Base-by-base conservation (phyloP, 768 basidiomycete genomes). In the Amanita exitialis region DNA sequence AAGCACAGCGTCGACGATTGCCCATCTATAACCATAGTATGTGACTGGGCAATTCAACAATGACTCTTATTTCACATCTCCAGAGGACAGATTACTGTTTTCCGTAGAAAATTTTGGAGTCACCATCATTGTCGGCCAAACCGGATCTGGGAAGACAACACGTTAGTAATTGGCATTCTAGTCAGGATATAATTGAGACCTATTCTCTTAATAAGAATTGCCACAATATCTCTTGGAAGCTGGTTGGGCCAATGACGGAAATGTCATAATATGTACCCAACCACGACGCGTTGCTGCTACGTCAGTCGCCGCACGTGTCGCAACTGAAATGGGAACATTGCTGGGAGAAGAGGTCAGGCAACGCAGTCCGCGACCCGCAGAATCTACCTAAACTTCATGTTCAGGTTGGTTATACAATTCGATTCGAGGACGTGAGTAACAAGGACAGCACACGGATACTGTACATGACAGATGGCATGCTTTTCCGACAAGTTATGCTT, bases 381-480 rank as follows among this genome's bases (percentile, higher is more conserved):
- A 41, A 9, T 16, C 42, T 39, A 41, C 51, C 28, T 4, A 39
- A 36, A 18, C 47, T n/a, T 6, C 20, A 41, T 37, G 45, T 51
- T 20, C 53, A 96, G 92, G 94, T 99, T 57, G 96, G 96, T 6
- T 99, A 99, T 63, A 89, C 89, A 5, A 97, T 99, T 55, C 84
- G 96, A 7, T 98, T 98, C 54, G 96, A 99, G 64, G 91, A 96
- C 58, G 81, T 95, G 47, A 89, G 85, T 59, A 79, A 78, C 62
- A 90, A 88, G 59, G 79, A 86, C 25, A 73, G 80, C 47, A 98
- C 96, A 1, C 78, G 90, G 23, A 90, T 99, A 64, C 76, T 92
- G 37, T 99, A 98, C 65, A 78, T 98, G 80, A 99, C 96, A 28
- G 96, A 99, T 64, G 96, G 96, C 41, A 94, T 98, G 83, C 81